phyloP scores from a whole-genome alignment of 2,329 filamentous ascomycete genomes.

The Aspergillus clavatus region DNA sequence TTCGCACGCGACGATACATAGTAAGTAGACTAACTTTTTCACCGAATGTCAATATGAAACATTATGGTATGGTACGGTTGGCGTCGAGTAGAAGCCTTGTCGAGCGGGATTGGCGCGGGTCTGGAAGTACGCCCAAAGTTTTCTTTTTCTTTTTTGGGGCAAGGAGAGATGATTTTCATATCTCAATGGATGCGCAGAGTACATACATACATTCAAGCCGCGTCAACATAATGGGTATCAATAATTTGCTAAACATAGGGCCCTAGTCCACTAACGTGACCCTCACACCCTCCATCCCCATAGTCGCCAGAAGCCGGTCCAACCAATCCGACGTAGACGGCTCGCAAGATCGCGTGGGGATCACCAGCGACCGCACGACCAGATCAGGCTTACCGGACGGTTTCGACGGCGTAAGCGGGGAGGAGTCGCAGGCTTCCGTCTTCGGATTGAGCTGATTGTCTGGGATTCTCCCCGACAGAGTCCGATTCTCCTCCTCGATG shows the following conservation, averaged over 20 bases:
- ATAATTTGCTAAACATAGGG: not conserved
- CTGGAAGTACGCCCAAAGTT: too few relatives aligned
- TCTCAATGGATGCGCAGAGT: too few relatives aligned
- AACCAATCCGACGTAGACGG: constrained; percentile 22
- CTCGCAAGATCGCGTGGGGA: constrained; percentile 13
- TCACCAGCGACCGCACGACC: constrained; percentile 15
- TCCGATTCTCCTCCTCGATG: constrained; percentile 14
- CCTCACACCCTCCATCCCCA: constrained; percentile 22
- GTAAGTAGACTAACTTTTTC: not conserved
- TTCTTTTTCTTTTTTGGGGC: too few relatives aligned
- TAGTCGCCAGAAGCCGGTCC: constrained; percentile 21
- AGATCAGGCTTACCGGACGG: constrained; percentile 11
- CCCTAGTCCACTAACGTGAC: constrained; percentile 13
- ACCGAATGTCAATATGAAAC: not conserved
- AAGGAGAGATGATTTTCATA: not conserved
- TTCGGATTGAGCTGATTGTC: not conserved
- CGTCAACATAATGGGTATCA: not conserved
- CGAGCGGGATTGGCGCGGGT: too few relatives aligned
- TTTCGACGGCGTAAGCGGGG: constrained; percentile 13
- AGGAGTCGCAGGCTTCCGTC: not conserved
- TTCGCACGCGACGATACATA: not conserved
- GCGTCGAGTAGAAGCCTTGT: too few relatives aligned
- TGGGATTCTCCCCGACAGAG: constrained; percentile 6
- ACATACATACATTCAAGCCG: not conserved
- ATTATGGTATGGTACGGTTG: too few relatives aligned